phyloP scores from a whole-genome alignment of 805 yeast species.

The Candida easanensis region DNA sequence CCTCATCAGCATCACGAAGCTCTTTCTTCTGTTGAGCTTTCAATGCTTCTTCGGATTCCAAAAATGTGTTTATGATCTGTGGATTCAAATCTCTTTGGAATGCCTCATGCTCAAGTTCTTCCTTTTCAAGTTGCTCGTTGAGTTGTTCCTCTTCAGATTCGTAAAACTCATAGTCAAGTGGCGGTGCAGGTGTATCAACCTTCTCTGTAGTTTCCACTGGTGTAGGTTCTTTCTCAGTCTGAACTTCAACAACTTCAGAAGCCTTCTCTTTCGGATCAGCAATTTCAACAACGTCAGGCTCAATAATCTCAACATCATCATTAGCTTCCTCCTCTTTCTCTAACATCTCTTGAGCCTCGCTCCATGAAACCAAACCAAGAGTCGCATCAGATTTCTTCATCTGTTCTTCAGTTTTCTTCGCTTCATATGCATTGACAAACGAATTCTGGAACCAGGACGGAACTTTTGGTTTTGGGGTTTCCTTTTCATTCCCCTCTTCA shows the following conservation, averaged over 20 bases:
- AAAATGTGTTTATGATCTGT: slow-evolving; percentile 11
- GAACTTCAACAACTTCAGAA: slow-evolving; percentile 8
- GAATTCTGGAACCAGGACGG: slow-evolving; percentile 30
- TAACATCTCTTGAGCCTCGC: slow-evolving; percentile 39
- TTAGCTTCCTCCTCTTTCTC: slow-evolving; percentile 14
- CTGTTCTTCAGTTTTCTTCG: slow-evolving; percentile 6
- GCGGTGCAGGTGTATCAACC: slow-evolving; percentile 1
- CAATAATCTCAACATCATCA: slow-evolving; percentile 14
- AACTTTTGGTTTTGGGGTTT: neutral
- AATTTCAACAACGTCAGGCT: neutral
- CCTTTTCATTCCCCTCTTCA: neutral
- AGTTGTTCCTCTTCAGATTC: slow-evolving; percentile 77
- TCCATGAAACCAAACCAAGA: slow-evolving; percentile 48
- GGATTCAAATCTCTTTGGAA: slow-evolving; percentile 48
- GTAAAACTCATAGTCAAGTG: slow-evolving; percentile 60
- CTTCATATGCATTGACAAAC: slow-evolving; percentile 9
- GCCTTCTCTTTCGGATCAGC: neutral
- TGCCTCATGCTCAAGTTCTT: slow-evolving; percentile 67
- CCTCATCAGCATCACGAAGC: slow-evolving; percentile 88
- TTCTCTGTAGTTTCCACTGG: neutral
- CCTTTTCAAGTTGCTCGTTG: slow-evolving; percentile 59
- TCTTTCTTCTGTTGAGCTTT: slow-evolving; percentile 63
- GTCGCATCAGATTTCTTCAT: slow-evolving; percentile 9
- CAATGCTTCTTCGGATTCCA: slow-evolving; percentile 44
- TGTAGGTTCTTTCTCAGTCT: neutral